Base-by-base conservation (phyloP, 371 early-diverging fungal species). In the Mortierella sp. region DNA sequence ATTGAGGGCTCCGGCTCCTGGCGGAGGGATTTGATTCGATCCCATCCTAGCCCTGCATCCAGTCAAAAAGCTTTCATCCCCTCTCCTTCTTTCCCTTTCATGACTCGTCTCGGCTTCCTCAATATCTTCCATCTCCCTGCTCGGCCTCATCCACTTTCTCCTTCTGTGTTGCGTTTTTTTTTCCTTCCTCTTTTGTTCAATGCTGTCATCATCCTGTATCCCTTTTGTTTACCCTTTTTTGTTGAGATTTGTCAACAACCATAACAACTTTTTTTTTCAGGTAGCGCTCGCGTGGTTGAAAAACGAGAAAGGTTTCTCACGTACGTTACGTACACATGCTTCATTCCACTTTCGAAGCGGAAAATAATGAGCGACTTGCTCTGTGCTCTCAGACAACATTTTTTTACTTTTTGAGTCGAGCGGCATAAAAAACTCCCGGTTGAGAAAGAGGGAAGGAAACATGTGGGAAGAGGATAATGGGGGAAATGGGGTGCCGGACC, bases 381-480 rank as follows among this genome's bases (percentile, higher is more conserved):
- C 68, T 68, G 42, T 42, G 68, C 68, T 68, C 68, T 24, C 42
- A 38, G 5, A 38, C 42, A 38, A 19, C 38, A 38, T 38, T 28
- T 10, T 31, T 60, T 60, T 63, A 21, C 24, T 68, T 68, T 21
- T 34, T 34, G 13, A 19, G 7, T 31, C 19, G 3, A 19, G 68
- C 68, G 68, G 68, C 68, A 24, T 68, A 24, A 68, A 68, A 68
- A 68, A 68, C 68, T 68, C 38, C 68, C 68, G 65, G 63, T 63
- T 26, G 26, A 8, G 26, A 8, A 34, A 16, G 14, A 31, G 21
- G 34, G 2, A 8, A 34, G 8, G 65, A 34, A 16, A 50, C 47
- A 47, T 3, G 7, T 31, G 31, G 60, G 14, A 14, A 14, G 31
- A 19, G 31, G 3, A 19, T 47, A 38, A 38, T 10, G 55, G 55